Percentiles rank a stretch among this genome's conserved stretches.
phyloP scores from a whole-genome alignment of 139 green algal genomes.

The Asterochloris erici region DNA sequence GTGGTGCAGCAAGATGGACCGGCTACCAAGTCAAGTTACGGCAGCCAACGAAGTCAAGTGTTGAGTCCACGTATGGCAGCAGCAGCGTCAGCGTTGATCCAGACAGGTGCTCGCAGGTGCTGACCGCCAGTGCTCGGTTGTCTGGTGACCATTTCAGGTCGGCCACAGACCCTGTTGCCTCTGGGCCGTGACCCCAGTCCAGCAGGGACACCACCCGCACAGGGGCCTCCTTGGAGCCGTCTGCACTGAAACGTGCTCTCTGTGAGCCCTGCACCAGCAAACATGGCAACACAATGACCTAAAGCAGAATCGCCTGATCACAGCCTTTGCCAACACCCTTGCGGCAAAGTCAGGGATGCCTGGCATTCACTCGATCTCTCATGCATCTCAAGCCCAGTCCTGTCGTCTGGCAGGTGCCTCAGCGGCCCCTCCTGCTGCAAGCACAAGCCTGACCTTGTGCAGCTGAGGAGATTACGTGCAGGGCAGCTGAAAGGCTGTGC shows the following conservation, averaged over 20 bases:
- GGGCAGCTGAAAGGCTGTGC: too few relatives aligned
- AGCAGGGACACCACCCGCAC: slow-evolving; percentile 57
- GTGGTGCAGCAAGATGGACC: background rate
- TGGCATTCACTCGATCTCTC: too few relatives aligned
- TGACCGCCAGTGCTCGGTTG: slow-evolving; percentile 44
- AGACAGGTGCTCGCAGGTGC: background rate
- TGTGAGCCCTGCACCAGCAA: background rate
- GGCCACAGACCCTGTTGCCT: slow-evolving; percentile 50
- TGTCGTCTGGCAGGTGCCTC: too few relatives aligned
- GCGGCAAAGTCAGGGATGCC: background rate
- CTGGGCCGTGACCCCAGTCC: slow-evolving; percentile 63
- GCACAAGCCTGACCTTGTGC: too few relatives aligned
- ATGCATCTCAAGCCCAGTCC: too few relatives aligned
- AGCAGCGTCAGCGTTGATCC: background rate
- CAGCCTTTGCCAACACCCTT: too few relatives aligned
- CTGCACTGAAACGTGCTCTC: slow-evolving; percentile 5
- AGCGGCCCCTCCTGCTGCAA: too few relatives aligned
- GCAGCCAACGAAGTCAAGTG: background rate
- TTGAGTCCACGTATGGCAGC: background rate
- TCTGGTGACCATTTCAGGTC: slow-evolving; percentile 71
- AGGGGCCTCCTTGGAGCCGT: slow-evolving; percentile 21
- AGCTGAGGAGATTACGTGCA: too few relatives aligned
- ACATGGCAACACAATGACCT: too few relatives aligned
- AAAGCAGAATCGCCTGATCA: too few relatives aligned
- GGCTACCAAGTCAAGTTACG: background rate